A percentile compares a stretch with the other conserved stretches of the same genome.
Evolutionary conservation across 2,329 filamentous ascomycete genomes (phyloP).

Genomic region (Fusarium sp.): DNA sequence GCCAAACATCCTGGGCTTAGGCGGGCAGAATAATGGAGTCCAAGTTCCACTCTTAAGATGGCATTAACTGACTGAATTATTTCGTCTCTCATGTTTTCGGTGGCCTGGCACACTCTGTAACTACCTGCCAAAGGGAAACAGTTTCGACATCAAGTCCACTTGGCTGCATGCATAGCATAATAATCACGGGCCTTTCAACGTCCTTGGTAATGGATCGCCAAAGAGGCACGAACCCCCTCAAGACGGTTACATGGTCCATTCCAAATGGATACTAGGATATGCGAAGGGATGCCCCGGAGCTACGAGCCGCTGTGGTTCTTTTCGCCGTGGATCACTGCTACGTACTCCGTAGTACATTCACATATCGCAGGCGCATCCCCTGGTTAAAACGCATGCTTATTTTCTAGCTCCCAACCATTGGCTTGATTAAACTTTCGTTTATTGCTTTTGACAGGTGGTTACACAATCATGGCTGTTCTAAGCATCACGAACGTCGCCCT

Average conservation of each 20-base stretch:
- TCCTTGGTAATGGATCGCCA: constrained; percentile 15
- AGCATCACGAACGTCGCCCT: constrained; percentile 19
- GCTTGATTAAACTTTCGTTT: neutral
- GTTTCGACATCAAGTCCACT: neutral
- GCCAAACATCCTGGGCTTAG: neutral
- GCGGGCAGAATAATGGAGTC: neutral
- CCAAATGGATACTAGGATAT: neutral
- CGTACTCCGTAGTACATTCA: constrained; percentile 3
- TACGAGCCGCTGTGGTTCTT: neutral
- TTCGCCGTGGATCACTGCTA: neutral
- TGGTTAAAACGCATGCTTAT: constrained; percentile 8
- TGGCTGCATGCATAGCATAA: neutral
- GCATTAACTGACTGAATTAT: neutral
- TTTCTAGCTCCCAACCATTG: constrained; percentile 13
- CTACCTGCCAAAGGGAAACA: neutral
- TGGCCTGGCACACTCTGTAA: too few relatives aligned
- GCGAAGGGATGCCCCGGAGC: neutral
- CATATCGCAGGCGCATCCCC: neutral
- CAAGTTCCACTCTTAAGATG: neutral
- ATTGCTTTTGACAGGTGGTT: neutral
- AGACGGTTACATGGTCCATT: neutral
- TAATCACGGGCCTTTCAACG: constrained; percentile 18
- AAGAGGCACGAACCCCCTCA: neutral
- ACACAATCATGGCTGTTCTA: constrained; percentile 19
- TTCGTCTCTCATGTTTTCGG: neutral